Conservation (phyloP, 75 land plant species). For the Sequoiadendron giganteum region DNA sequence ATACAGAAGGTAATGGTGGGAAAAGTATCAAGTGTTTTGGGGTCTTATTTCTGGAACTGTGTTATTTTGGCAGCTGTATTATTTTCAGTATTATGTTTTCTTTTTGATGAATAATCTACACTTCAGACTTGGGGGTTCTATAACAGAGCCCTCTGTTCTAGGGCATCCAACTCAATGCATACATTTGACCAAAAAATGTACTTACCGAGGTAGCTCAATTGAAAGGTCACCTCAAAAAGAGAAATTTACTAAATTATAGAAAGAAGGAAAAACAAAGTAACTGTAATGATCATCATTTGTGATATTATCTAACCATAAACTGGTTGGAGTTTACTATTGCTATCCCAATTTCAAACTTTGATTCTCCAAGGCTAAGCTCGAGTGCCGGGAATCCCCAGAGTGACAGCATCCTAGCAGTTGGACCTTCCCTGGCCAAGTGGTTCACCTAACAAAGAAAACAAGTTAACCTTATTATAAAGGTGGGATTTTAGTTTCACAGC, state of each 20-base stretch:
- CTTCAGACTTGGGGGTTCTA: neutral
- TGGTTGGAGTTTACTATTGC: too few relatives aligned
- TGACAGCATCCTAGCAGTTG: too few relatives aligned
- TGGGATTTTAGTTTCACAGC: too few relatives aligned
- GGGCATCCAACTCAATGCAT: neutral
- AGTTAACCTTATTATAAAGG: too few relatives aligned
- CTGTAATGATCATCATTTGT: too few relatives aligned
- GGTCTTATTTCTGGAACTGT: neutral
- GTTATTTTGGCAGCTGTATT: neutral
- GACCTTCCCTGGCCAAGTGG: too few relatives aligned
- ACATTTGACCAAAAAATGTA: neutral
- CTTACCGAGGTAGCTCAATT: neutral
- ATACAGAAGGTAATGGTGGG: constrained; percentile 50
- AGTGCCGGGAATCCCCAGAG: too few relatives aligned
- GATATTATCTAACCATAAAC: too few relatives aligned
- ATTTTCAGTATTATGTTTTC: neutral
- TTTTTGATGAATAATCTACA: neutral
- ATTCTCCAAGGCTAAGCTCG: too few relatives aligned
- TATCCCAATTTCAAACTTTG: too few relatives aligned
- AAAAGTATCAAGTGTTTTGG: neutral
- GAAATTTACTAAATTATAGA: neutral
- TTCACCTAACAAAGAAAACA: too few relatives aligned
- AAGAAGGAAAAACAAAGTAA: too few relatives aligned
- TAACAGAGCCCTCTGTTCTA: neutral
- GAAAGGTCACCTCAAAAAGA: neutral